Evolutionary conservation across 768 basidiomycete species (phyloP), one percentile per base, ranked within the genome.

Genomic region (Infundibulicybe gibba): DNA sequence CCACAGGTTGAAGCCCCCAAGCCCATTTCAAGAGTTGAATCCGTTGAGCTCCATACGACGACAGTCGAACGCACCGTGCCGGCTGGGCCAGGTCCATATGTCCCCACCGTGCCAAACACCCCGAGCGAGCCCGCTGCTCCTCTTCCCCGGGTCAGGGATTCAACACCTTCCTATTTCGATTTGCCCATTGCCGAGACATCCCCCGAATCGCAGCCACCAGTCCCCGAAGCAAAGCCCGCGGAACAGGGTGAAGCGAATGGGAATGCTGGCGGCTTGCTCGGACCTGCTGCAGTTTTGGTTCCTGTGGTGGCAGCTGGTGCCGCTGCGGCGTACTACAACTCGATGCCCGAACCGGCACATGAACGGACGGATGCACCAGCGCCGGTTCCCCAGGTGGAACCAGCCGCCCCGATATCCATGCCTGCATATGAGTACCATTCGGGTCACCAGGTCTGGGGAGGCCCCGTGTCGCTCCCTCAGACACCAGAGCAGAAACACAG

Each of bases 81-180:
- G 8, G 25, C 8, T 8, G 25, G 25, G 25, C 35, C 21, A 8
- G 21, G 37, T 10, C 48, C 47, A 31, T 50, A 49, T 30, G 49
- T 53, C 40, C 25, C 25, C 25, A 35, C 49, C 30, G 38, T 44
- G 16, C 45, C 37, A 37, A 21, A 34, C 45, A 41, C 50, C 41
- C 17, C 48, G 5, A 41, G 38, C 3, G 50, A 44, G 16, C 47
- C 34, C 20, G 43, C 49, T 19, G 49, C 52, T 3, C 53, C 61
- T 8, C 58, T 57, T n/a, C 55, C 61, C 3, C 54, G 59, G n/a
- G 20, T 50, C 16, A 60, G 62, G 34, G 57, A 25, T 25, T 15
- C 30, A 8, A 33, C 48, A 13, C 25, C 48, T 6, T 57, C 61
- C 6, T 64, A 63, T 55, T 65, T 66, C 43, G 57, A 57, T 50